Conservation (phyloP, 164 flowering plant species). For the Kalanchoe fedtschenkoi region DNA sequence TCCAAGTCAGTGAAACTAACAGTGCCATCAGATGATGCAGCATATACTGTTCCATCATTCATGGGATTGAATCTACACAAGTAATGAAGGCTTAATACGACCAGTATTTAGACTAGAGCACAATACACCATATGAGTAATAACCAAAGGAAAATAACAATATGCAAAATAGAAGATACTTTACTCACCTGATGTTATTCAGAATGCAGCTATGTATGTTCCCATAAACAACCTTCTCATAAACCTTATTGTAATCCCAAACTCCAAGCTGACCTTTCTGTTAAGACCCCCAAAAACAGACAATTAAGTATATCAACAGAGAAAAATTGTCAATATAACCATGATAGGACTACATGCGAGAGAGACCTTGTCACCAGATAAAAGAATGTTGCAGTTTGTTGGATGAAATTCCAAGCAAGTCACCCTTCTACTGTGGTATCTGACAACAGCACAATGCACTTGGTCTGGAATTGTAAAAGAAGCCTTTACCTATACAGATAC, state of each 20-base stretch:
- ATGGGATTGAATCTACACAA: slow-evolving; percentile 53
- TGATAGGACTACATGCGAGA: background rate
- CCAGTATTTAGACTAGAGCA: slow-evolving; percentile 12
- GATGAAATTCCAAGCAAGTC: slow-evolving; percentile 93
- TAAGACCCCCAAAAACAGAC: slow-evolving; percentile 10
- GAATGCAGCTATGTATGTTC: slow-evolving; percentile 61
- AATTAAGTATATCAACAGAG: slow-evolving; percentile 8
- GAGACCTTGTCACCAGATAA: slow-evolving; percentile 92
- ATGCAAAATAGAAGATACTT: slow-evolving; percentile 10
- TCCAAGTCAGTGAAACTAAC: slow-evolving; percentile 76
- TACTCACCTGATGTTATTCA: slow-evolving; percentile 77
- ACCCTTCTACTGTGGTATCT: slow-evolving; percentile 86
- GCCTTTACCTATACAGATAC: slow-evolving; percentile 49
- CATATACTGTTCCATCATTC: slow-evolving; percentile 66
- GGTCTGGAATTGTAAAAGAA: slow-evolving; percentile 59
- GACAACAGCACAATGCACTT: slow-evolving; percentile 67
- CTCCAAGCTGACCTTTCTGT: slow-evolving; percentile 98
- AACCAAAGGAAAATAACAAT: background rate
- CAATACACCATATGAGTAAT: background rate
- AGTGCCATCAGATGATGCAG: slow-evolving; percentile 94
- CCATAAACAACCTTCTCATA: slow-evolving; percentile 76
- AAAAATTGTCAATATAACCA: background rate
- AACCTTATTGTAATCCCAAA: slow-evolving; percentile 77
- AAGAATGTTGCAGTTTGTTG: slow-evolving; percentile 66
- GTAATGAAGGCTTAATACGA: background rate